Evolutionary conservation across 2,329 filamentous ascomycete genomes (phyloP).

Genomic region (Exophiala sp.): DNA sequence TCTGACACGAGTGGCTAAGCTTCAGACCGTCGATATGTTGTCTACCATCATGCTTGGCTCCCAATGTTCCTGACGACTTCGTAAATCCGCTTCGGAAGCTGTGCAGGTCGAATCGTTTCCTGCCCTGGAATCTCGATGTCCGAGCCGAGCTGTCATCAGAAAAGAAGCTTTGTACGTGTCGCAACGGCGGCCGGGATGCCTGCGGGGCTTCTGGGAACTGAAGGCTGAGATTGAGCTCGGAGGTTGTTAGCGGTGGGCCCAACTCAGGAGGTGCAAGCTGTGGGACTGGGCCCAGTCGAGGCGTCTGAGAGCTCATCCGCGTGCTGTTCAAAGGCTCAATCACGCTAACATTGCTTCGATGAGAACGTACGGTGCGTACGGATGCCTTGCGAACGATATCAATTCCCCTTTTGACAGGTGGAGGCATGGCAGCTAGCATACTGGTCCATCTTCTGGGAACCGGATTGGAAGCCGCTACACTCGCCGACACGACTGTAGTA

Average conservation of each 20-base stretch:
- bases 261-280: conserved; percentile 24
- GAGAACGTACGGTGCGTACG: conserved; percentile 18
- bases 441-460: conserved; percentile 23
- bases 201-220: conserved; percentile 13
- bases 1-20: conserved; percentile 11
- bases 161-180: conserved; percentile 35
- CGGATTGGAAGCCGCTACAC: conserved; percentile 12
- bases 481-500: conserved; percentile 3
- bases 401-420: conserved; percentile 20
- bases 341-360: conserved; percentile 26
- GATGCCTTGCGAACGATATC: conserved; percentile 26
- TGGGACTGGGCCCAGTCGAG: conserved; percentile 18
- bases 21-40: conserved; percentile 2
- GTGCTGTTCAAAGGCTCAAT: conserved; percentile 27
- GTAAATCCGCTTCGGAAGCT: conserved; percentile 22
- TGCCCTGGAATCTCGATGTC: conserved; percentile 2
- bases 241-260: conserved; percentile 23
- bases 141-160: conserved; percentile 36
- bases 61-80: conserved; percentile 13
- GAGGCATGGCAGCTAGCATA: conserved; percentile 24
- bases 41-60: conserved; percentile 10
- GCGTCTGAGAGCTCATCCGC: conserved; percentile 13
- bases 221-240: conserved; percentile 28
- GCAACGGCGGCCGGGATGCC: conserved; percentile 20
- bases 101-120: conserved; percentile 20